Evolutionary conservation across 306 rosid species (phyloP), one percentile per base, ranked within the genome.

Genomic region (Lathyrus tuberosus): DNA sequence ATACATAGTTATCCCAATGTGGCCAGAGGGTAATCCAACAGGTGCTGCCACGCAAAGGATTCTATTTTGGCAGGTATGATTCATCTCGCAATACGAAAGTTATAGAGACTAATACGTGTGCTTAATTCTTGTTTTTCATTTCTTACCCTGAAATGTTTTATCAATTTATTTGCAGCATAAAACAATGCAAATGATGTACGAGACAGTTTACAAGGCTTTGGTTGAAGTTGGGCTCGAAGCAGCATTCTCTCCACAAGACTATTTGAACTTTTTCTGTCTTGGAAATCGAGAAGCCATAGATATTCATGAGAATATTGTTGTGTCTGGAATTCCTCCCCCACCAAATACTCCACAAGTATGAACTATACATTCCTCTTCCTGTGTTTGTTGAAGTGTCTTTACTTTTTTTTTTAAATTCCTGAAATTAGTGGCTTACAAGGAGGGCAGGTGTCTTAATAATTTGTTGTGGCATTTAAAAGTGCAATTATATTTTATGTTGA

Each of bases 181-280:
- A 83, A 94, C 99, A 65, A 94, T 94, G 99, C 97, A 94, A 84
- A 94, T 88, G 96, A 94, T 94, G 99, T 94, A 94, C 57, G 92
- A 87, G 84, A 89, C 88, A 18, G 70, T 94, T 77, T 89, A 88
- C 81, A 89, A 87, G 84, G 96, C 97, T 22, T 85, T 94, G 79
- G 80, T 66, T 76, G 97, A 94, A 80, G 89, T 68, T 77, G 97
- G 97, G 73, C 97, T 94, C 49, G 97, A 91, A 65, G 85, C 64
- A 12, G 85, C 87, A 46, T 83, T 52, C 88, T 81, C 89, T 72
- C 99, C 97, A 10, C 95, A 89, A 78, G 99, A 94, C 79, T 94
- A 88, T 82, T 76, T 94, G 79, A 94, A 91, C 86, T 94, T 94
- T 76, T 94, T 87, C 84, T 94, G 99, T 73, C 97, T 94, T 59